These are phyloP conservation scores for Cytospora chrysosperma DNA, from an alignment of 2,329 filamentous ascomycete species.

Conservation along the genomic window DNA sequence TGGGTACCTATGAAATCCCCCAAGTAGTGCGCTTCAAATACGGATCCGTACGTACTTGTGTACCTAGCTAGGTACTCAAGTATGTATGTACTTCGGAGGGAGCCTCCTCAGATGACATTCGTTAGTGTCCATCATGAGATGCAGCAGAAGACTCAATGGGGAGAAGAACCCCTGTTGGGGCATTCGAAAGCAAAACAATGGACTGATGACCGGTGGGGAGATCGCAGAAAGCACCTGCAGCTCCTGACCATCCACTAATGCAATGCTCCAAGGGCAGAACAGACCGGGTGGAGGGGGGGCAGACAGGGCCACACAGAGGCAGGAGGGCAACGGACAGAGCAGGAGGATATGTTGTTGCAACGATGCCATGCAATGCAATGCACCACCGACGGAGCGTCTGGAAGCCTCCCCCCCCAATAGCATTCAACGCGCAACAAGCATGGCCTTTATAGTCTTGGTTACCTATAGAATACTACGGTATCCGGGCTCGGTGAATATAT, in stretches of 20 bases:
- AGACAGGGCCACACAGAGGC: conserved; percentile 5
- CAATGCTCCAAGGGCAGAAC: conserved; percentile 19
- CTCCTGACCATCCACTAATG: conserved; percentile 22
- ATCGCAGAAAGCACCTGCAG: conserved; percentile 13
- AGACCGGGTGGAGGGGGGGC: conserved; percentile 24
- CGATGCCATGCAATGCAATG: conserved; percentile 24
- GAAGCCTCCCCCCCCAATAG: conserved; percentile 7
- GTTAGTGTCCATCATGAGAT: neutral
- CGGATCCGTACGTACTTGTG: too few relatives aligned
- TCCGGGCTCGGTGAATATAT: neutral
- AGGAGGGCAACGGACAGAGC: neutral
- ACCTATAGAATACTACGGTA: neutral
- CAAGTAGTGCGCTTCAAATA: too few relatives aligned
- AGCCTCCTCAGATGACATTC: neutral
- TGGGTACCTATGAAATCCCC: neutral
- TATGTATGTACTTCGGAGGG: neutral
- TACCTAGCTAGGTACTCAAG: neutral
- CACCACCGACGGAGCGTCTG: conserved; percentile 14
- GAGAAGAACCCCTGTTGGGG: neutral
- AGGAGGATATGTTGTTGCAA: conserved; percentile 6
- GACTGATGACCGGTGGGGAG: conserved; percentile 5
- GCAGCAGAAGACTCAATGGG: neutral
- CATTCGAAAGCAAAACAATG: neutral
- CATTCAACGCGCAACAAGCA: neutral
- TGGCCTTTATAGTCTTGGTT: neutral